A percentile compares a stretch with the other conserved stretches of the same genome.
Conservation (phyloP, 1,139 yeast genomes). For the Saccharomyces pastorianus region DNA sequence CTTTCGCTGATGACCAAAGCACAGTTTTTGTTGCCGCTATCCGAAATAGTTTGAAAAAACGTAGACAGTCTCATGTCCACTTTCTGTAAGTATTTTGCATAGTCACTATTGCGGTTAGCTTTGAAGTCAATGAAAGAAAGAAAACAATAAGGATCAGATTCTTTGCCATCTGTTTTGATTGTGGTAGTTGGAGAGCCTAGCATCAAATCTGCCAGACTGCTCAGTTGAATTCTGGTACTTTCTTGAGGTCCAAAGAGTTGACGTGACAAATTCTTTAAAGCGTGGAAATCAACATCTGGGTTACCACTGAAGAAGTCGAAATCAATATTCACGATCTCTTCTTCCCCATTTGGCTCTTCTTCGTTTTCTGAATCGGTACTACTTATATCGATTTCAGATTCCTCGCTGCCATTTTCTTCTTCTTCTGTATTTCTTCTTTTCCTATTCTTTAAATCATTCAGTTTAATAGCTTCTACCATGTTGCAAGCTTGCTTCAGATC, state of each 20-base stretch:
- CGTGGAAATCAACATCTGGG: constrained; percentile 84
- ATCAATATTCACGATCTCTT: constrained; percentile 78
- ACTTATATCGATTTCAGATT: constrained; percentile 60
- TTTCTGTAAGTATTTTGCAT: constrained; percentile 42
- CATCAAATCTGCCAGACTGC: constrained; percentile 70
- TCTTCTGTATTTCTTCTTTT: constrained; percentile 37
- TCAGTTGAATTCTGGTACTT: constrained; percentile 57
- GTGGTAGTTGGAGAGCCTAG: constrained; percentile 69
- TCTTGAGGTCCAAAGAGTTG: constrained; percentile 82
- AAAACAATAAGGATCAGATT: constrained; percentile 89
- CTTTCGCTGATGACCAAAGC: constrained; percentile 80
- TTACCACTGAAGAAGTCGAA: constrained; percentile 87
- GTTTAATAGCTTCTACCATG: constrained; percentile 27
- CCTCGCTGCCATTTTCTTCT: constrained; percentile 34
- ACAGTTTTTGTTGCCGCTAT: constrained; percentile 42
- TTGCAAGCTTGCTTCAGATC: background rate
- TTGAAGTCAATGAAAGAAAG: constrained; percentile 60
- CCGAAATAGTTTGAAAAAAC: constrained; percentile 49
- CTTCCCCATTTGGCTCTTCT: constrained; percentile 37
- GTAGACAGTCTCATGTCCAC: constrained; percentile 55
- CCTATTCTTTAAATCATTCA: constrained; percentile 37
- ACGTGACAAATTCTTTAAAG: constrained; percentile 74
- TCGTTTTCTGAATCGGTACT: constrained; percentile 39
- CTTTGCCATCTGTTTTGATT: constrained; percentile 88
- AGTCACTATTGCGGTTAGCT: constrained; percentile 40